A percentile compares a stretch with the other conserved stretches of the same genome.
Conservation (phyloP, 495 filamentous ascomycete genomes). For the Aspergillus incahuasiensis region DNA sequence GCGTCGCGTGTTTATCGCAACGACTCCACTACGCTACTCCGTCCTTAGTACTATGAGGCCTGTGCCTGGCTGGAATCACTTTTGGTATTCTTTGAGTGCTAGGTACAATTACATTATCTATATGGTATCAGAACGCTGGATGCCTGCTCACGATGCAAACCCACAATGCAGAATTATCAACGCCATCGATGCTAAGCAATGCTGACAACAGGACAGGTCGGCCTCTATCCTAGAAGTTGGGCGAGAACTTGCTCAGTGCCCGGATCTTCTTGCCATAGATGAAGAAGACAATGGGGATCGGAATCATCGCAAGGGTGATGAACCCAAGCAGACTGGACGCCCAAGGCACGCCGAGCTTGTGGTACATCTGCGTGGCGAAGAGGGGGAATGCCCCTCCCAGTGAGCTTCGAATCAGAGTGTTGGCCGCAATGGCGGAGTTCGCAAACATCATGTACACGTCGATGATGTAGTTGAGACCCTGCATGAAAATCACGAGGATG, state of each 20-base stretch:
- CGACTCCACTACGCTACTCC: no score
- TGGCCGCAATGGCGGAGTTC: constrained; percentile 61
- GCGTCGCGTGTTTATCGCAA: constrained; percentile 23
- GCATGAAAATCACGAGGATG: constrained; percentile 54
- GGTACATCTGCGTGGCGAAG: constrained; percentile 58
- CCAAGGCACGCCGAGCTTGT: constrained; percentile 58
- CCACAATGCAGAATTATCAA: neutral
- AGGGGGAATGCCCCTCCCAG: constrained; percentile 65
- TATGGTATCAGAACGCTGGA: neutral
- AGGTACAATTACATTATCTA: neutral
- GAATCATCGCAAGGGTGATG: constrained; percentile 58
- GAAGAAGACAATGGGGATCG: constrained; percentile 67
- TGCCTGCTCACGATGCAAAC: neutral
- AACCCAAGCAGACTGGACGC: constrained; percentile 64
- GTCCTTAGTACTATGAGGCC: no score
- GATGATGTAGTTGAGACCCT: constrained; percentile 60
- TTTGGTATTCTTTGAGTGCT: no score
- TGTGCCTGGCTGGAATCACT: no score
- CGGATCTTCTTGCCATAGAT: constrained; percentile 63
- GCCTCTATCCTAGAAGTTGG: constrained; percentile 31
- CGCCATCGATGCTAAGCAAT: constrained; percentile 1
- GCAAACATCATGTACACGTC: constrained; percentile 58
- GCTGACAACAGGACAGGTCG: neutral
- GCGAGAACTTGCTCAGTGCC: constrained; percentile 43
- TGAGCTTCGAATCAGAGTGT: constrained; percentile 59